These are phyloP conservation scores for Sphaerulina musiva DNA, from an alignment of 2,329 filamentous ascomycete genomes.

Conservation along the genomic window DNA sequence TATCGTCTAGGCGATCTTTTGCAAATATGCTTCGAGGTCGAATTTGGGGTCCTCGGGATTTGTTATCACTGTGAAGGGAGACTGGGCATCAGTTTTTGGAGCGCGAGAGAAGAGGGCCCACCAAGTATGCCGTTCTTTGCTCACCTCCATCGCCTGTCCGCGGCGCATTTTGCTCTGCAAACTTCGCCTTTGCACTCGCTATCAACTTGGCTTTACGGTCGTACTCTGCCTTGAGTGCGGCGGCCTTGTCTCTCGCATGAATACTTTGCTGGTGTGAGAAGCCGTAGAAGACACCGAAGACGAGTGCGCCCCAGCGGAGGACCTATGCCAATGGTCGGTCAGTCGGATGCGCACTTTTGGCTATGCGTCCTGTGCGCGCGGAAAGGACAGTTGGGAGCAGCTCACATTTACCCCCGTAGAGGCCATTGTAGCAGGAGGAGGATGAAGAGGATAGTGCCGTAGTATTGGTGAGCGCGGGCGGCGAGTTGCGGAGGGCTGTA, in stretches of 20 bases:
- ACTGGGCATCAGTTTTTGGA: slow-evolving; percentile 6
- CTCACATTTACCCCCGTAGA: slow-evolving; percentile 50
- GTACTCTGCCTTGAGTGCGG: slow-evolving; percentile 73
- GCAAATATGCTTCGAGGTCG: slow-evolving; percentile 81
- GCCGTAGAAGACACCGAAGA: slow-evolving; percentile 88
- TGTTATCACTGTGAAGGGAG: slow-evolving; percentile 51
- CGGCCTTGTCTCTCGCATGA: slow-evolving; percentile 61
- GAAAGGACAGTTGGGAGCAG: slow-evolving; percentile 14
- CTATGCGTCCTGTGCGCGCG: neutral
- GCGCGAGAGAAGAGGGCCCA: neutral
- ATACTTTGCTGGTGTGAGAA: slow-evolving; percentile 87
- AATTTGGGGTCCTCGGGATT: slow-evolving; percentile 84
- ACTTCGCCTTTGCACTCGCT: slow-evolving; percentile 86
- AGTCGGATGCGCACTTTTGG: neutral
- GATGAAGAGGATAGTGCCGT: neutral
- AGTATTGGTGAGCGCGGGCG: neutral
- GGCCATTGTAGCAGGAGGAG: slow-evolving; percentile 32
- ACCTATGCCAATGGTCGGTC: slow-evolving; percentile 54
- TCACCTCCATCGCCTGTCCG: slow-evolving; percentile 35
- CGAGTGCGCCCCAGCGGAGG: slow-evolving; percentile 91
- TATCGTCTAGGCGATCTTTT: slow-evolving; percentile 45
- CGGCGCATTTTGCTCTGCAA: slow-evolving; percentile 65
- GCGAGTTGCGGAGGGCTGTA: neutral
- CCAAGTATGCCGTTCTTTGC: neutral
- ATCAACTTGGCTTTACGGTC: slow-evolving; percentile 88